phyloP scores from a whole-genome alignment of 805 yeast species.

The Danielia reshetovae region DNA sequence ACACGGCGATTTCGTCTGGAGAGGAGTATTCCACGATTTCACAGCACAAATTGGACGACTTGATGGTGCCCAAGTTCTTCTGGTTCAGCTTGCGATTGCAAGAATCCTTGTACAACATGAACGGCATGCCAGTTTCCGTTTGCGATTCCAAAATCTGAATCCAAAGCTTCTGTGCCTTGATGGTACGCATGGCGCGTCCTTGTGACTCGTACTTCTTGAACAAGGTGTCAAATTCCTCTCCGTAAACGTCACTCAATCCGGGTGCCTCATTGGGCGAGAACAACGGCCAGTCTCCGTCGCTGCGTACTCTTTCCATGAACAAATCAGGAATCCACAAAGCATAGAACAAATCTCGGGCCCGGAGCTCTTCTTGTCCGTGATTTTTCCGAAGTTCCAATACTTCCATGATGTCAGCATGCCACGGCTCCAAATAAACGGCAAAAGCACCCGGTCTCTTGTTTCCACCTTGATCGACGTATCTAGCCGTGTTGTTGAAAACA shows the following conservation, averaged over 20 bases:
- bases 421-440: slow-evolving; percentile 90
- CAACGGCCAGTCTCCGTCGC: slow-evolving; percentile 76
- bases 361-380: slow-evolving; percentile 89
- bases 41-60: slow-evolving; percentile 91
- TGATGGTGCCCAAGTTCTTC: slow-evolving; percentile 86
- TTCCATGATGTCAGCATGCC: slow-evolving; percentile 92
- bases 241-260: slow-evolving; percentile 77
- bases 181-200: slow-evolving; percentile 53
- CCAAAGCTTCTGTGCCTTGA: slow-evolving; percentile 91
- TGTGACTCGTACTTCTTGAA: slow-evolving; percentile 71
- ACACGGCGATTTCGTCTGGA: slow-evolving; percentile 91
- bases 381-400: slow-evolving; percentile 84
- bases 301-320: slow-evolving; percentile 87
- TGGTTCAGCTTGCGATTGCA: slow-evolving; percentile 87
- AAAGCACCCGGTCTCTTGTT: slow-evolving; percentile 98
- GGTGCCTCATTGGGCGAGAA: slow-evolving; percentile 89
- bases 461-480: slow-evolving; percentile 98
- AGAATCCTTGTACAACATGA: slow-evolving; percentile 89
- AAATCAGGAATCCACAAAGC: slow-evolving; percentile 95
- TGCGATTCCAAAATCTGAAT: slow-evolving; percentile 84
- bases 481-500: slow-evolving; percentile 92
- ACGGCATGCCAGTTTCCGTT: slow-evolving; percentile 95
- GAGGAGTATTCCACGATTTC: slow-evolving; percentile 92
- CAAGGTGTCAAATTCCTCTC: slow-evolving; percentile 73
- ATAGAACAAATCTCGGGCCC: slow-evolving; percentile 90